Conservation (phyloP, 257 asterid genomes). For the Fraxinus americana region DNA sequence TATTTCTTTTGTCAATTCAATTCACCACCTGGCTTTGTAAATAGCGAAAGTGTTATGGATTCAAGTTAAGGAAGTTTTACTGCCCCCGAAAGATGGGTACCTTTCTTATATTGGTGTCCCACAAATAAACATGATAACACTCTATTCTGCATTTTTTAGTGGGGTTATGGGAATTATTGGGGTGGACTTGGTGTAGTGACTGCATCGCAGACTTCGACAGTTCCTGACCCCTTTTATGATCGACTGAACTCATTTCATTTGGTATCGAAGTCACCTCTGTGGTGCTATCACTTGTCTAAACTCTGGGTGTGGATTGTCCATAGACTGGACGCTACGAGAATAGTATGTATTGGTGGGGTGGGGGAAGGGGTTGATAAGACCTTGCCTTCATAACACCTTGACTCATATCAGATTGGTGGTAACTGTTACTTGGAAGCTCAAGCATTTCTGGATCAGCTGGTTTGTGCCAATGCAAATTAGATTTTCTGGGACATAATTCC, state of each 20-base stretch:
- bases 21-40: slow-evolving; percentile 4
- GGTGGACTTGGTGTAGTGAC: neutral
- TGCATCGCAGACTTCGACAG: neutral
- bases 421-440: neutral
- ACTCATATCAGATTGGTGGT: neutral
- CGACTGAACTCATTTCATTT: neutral
- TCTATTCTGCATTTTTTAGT: neutral
- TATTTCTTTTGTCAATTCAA: neutral
- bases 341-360: slow-evolving; percentile 4
- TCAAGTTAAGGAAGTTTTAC: neutral
- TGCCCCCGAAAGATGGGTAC: neutral
- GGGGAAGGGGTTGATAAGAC: too few relatives aligned
- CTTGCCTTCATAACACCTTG: slow-evolving; percentile 9
- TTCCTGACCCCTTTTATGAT: neutral
- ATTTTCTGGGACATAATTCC: neutral
- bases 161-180: neutral
- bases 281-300: neutral
- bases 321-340: slow-evolving; percentile 10
- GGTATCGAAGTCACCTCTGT: slow-evolving; percentile 1
- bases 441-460: neutral
- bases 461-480: neutral
- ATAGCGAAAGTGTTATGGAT: neutral
- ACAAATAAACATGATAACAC: neutral
- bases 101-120: neutral
- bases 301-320: slow-evolving; percentile 4